Base-by-base conservation (phyloP, 2,329 filamentous ascomycete genomes). In the Pseudocercospora fuligena region DNA sequence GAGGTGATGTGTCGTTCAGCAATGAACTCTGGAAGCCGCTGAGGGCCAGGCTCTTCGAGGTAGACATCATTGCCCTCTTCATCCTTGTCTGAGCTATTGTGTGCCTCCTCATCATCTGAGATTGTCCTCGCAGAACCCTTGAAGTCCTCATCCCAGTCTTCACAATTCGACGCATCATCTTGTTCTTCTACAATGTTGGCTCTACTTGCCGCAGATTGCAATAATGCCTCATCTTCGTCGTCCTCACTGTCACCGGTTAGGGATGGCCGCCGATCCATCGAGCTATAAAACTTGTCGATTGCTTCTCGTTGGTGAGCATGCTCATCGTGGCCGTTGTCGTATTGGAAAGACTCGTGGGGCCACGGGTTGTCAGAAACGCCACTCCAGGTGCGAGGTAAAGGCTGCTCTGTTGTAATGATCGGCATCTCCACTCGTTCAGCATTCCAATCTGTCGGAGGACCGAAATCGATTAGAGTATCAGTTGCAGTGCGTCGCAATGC, bases 321-420 rank as follows among this genome's bases (percentile, higher is more conserved):
- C 51, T 33, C 56, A 19, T 59, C 56, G 21, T 59, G 25, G 14
- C 5, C 27, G 5, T 33, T 21, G 21, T 31, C 31, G n/a, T 36
- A 7, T 33, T 63, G 23, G 4, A 47, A 53, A 36, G 62, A 47
- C 27, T 66, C 67, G 49, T 64, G 46, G 21, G 57, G 31, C 61
- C 61, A 43, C 61, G 66, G 61, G 29, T 64, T 29, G 49, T 21
- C 25, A 61, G 51, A 53, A 27, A 31, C 58, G 46, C 27, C 16
- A 43, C 43, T 49, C 54, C 27, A 25, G 40, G 29, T 27, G 63
- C 63, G 57, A 29, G 36, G 40, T 19, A 27, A 31, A 23, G 56
- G 23, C 56, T 31, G 27, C 8, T 33, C 16, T 25, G n/a, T 21
- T 12, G 33, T 23, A 31, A 47, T 12, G 40, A 31, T 54, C 14